Percentiles rank a stretch among this genome's conserved stretches.
These are phyloP conservation scores for Pythium coloratum DNA, from an alignment of 352 stramenopile species.

Conservation along the genomic window DNA sequence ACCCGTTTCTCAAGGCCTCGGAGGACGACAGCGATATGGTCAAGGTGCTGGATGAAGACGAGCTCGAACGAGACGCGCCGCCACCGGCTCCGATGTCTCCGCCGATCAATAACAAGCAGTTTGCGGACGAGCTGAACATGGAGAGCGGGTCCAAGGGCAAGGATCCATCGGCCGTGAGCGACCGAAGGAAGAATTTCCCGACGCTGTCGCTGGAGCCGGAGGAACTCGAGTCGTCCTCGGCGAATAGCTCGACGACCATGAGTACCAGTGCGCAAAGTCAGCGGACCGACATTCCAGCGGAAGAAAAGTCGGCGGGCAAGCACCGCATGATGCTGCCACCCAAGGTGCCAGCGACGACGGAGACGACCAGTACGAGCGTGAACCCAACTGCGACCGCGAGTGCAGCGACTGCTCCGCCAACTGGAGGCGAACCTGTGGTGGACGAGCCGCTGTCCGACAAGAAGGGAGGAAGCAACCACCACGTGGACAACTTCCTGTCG, in stretches of 20 bases:
- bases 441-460: slow-evolving; percentile 66
- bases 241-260: background rate
- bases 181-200: slow-evolving; percentile 50
- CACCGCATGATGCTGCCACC: slow-evolving; percentile 43
- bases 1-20: slow-evolving; percentile 76
- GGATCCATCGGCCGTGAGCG: slow-evolving; percentile 28
- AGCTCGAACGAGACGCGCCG: slow-evolving; percentile 54
- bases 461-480: slow-evolving; percentile 38
- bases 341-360: slow-evolving; percentile 3
- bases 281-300: slow-evolving; percentile 26
- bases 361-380: background rate
- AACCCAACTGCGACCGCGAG: background rate
- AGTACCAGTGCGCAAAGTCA: slow-evolving; percentile 9
- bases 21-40: slow-evolving; percentile 83
- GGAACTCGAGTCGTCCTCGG: slow-evolving; percentile 44
- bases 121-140: slow-evolving; percentile 75
- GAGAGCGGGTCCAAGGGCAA: slow-evolving; percentile 61
- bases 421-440: slow-evolving; percentile 21
- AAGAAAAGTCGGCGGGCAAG: slow-evolving; percentile 55
- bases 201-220: slow-evolving; percentile 60
- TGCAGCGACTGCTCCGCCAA: background rate
- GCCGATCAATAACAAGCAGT: slow-evolving; percentile 60
- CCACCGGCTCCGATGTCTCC: slow-evolving; percentile 37
- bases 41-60: slow-evolving; percentile 66
- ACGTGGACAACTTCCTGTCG: slow-evolving; percentile 78